Base-by-base conservation (phyloP, 2,329 filamentous ascomycete genomes). In the Trichothecium roseum region DNA sequence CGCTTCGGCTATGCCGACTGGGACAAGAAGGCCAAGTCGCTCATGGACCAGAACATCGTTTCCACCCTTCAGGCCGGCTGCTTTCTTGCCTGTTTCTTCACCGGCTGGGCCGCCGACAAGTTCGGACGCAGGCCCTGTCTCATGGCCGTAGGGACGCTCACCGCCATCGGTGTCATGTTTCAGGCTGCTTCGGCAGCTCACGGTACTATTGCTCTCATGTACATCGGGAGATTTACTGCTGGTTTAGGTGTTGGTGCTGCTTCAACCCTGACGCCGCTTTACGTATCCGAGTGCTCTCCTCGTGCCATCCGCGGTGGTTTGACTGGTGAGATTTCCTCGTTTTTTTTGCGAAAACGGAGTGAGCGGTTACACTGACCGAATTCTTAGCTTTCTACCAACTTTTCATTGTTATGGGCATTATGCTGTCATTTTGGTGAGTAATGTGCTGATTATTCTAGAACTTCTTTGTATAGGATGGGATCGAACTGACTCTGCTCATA, bases 21-120 rank as follows among this genome's bases (percentile, higher is more conserved):
- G 31, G 43, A 46, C 5, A 37, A 44, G 10, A 36, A 44, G n/a
- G 47, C 48, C 24, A 56, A 54, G 44, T 69, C 70, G 20, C 68
- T 76, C 44, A 59, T 81, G 32, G 69, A 69, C 32, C 74, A 78
- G 43, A 82, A 81, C 42, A 65, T 84, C 39, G 80, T 82, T 18
- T 81, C 77, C n/a, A 79, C 74, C 1, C 66, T 84, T 8, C 78
- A 84, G 55, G 78, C 71, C 29, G 79, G 79, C 34, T 80, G 75
- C 42, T 82, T 83, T 52, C 62, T 72, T 35, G 77, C 78, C 26
- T 75, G 75, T 39, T 63, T 83, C 42, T 41, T 72, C 37, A 68
- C 69, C 6, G 66, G 64, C 24, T 73, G 64, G 60, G 46, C 69
- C 30, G 64, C 72, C 5, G 72, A 77, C 45, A 56, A 51, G 43